Evolutionary conservation across 2,329 filamentous ascomycete species (phyloP), one percentile per base, ranked within the genome.

Genomic region (Curvularia sp.): DNA sequence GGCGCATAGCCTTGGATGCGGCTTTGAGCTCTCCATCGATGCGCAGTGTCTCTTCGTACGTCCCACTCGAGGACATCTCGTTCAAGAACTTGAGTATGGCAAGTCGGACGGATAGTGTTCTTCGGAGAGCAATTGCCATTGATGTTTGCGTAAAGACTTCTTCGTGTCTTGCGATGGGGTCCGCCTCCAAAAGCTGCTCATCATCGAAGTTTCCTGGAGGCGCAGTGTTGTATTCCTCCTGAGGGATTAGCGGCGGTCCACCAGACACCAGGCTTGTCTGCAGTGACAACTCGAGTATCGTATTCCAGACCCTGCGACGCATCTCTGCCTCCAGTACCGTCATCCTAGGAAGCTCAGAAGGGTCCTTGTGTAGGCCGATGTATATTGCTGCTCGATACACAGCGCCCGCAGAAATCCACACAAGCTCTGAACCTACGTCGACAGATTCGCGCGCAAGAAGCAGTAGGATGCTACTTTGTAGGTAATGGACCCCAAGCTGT

Each of bases 401-500:
- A 18, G 69, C 63, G 1, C 79, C 79, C 2, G 71, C 69, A 0
- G 77, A 74, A 19, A 79, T 72, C 75, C 78, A 80, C 1, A 74
- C 71, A 18, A 76, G 58, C 46, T 74, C 72, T 13, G 68, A 73
- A 5, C 74, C 74, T 1, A 80, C 69, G 13, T 72, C 71, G 3
- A 73, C 63, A 5, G 64, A 49, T 46, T 80, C 74, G 15, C 75
- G 73, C 12, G 78, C 77, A 5, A 81, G 27, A 3, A 80, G 56
- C 2, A 80, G 62, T 0, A 81, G 67, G 6, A 78, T 70, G 9
- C 70, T 58, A 71, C 76, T 67, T 57, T 88, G 86, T 0, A 88
- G 59, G n/a, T 77, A 79, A 28, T 81, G 79, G 0, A 87, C 73
- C 1, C 76, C 80, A 0, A 87, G 74, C 0, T 80, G 74, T 0